These are phyloP conservation scores for Asterochloris erici DNA, from an alignment of 139 green algal genomes.

Conservation along the genomic window DNA sequence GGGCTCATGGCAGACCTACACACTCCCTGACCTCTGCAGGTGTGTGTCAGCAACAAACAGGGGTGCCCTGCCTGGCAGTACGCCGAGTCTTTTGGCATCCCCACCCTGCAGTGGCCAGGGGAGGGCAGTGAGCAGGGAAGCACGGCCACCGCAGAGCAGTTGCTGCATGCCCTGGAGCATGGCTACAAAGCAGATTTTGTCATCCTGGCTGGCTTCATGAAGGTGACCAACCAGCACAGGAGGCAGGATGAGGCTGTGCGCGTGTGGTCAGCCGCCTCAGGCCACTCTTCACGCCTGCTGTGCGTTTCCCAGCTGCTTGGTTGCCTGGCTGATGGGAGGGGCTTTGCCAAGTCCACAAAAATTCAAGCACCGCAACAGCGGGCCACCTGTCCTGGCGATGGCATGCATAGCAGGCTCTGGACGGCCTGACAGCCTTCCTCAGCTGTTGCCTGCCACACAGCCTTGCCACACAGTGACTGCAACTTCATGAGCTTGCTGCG, in stretches of 20 bases:
- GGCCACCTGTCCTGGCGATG: no score
- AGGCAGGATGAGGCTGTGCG: no score
- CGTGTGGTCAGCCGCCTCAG: no score
- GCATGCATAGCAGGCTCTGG: no score
- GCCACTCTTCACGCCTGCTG: no score
- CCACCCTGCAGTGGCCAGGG: constrained; percentile 29
- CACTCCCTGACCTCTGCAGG: constrained; percentile 26
- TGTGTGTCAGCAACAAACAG: constrained; percentile 77
- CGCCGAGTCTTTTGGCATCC: constrained; percentile 70
- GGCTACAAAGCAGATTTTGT: constrained; percentile 65
- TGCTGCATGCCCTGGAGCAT: constrained; percentile 39
- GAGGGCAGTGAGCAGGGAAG: not conserved
- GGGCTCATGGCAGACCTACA: not conserved
- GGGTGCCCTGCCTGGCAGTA: constrained; percentile 77
- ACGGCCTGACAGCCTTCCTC: no score
- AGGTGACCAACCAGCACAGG: constrained; percentile 35
- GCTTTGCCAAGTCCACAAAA: no score
- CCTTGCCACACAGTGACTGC: not conserved
- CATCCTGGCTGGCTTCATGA: constrained; percentile 93
- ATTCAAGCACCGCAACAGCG: no score
- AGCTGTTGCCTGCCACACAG: no score
- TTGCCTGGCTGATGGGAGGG: no score
- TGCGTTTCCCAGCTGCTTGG: no score
- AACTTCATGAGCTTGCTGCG: not conserved
- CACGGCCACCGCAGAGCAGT: constrained; percentile 31